These are phyloP conservation scores for Thamnidium elegans DNA, from an alignment of 192 early-diverging fungal species.

Conservation along the genomic window DNA sequence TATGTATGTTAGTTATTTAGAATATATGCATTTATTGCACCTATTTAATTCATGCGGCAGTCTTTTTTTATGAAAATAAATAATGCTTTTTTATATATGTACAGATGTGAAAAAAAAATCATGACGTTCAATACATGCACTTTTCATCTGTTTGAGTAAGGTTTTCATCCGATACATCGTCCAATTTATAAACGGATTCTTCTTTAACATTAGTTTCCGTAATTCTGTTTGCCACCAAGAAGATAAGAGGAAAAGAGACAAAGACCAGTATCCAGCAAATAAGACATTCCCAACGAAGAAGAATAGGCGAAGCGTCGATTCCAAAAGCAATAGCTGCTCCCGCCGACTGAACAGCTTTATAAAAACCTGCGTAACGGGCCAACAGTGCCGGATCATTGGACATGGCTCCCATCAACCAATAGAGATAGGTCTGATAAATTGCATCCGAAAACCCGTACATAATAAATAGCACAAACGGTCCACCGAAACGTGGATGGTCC, in stretches of 20 bases:
- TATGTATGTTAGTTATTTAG: too few species aligned
- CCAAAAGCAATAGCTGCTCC: constrained; percentile 75
- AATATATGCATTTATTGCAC: too few species aligned
- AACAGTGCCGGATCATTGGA: constrained; percentile 71
- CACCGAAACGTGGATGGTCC: constrained; percentile 41
- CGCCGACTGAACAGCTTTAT: constrained; percentile 83
- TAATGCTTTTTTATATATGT: too few species aligned
- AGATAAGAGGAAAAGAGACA: constrained; percentile 46
- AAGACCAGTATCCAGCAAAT: constrained; percentile 54
- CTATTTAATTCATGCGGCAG: too few species aligned
- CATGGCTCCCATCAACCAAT: constrained; percentile 84
- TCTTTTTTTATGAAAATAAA: too few species aligned
- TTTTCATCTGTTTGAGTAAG: neutral
- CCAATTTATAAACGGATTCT: neutral
- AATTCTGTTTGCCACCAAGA: constrained; percentile 42
- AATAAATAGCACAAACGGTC: constrained; percentile 69
- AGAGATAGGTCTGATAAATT: constrained; percentile 70
- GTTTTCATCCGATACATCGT: neutral
- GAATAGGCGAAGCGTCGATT: constrained; percentile 49
- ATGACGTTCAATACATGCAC: too few species aligned
- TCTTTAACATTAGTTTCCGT: constrained; percentile 39
- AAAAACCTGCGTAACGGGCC: constrained; percentile 74
- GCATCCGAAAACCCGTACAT: constrained; percentile 79
- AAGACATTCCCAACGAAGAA: constrained; percentile 24
- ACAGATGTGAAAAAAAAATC: neutral